Percentiles rank a stretch among this genome's conserved stretches.
Evolutionary conservation across 2,329 filamentous ascomycete species (phyloP).

Genomic region (Elsinoe necatrix): DNA sequence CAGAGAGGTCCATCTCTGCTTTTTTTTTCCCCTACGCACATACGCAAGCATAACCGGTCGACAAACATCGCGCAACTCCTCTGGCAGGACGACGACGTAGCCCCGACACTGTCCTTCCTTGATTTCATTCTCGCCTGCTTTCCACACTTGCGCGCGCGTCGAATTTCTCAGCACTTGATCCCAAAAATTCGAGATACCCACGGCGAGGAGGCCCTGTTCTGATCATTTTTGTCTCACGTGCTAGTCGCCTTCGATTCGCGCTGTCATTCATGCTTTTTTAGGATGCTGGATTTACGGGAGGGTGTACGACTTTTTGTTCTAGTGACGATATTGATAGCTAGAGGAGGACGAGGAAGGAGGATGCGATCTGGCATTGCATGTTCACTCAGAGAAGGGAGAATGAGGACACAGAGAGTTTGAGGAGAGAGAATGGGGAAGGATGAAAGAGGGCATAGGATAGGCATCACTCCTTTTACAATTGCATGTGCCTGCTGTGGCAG

Average conservation of each 20-base stretch:
- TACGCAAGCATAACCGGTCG: background rate
- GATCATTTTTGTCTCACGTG: background rate
- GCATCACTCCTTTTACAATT: background rate
- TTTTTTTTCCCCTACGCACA: background rate
- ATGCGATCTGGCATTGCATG: slow-evolving; percentile 6
- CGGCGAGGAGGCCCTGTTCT: slow-evolving; percentile 13
- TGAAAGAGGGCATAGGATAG: background rate
- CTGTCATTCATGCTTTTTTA: background rate
- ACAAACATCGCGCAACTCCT: background rate
- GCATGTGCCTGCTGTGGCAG: background rate
- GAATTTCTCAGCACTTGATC: background rate
- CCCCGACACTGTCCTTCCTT: background rate
- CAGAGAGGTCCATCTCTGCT: background rate
- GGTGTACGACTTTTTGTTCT: background rate
- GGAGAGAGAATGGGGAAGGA: background rate
- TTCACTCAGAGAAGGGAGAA: background rate
- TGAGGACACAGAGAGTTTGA: background rate
- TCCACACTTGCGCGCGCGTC: background rate
- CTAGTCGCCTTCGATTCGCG: background rate
- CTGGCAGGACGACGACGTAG: background rate
- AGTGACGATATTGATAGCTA: background rate
- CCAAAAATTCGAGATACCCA: slow-evolving; percentile 14
- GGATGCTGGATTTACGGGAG: background rate
- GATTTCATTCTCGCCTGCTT: background rate
- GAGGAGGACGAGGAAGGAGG: background rate